A percentile compares a stretch with the other conserved stretches of the same genome.
These are phyloP conservation scores for Laguncularia racemosa DNA, from an alignment of 345 rosid species.

Conservation along the genomic window DNA sequence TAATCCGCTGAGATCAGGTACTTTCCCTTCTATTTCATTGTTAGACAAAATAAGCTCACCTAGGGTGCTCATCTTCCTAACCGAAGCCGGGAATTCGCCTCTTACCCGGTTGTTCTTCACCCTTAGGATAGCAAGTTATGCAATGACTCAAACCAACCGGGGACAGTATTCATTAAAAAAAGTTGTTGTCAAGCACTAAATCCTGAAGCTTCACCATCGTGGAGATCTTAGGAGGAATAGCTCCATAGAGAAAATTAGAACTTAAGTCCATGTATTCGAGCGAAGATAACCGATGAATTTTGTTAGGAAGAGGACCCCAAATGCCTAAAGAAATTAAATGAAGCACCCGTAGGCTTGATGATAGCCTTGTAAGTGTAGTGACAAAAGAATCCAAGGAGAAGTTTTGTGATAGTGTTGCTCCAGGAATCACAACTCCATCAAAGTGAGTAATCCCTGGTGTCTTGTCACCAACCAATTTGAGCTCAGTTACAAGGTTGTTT, in stretches of 20 bases:
- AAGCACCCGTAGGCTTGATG: slow-evolving; percentile 40
- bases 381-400: slow-evolving; percentile 71
- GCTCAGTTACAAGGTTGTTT: slow-evolving; percentile 42
- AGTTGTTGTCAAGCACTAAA: slow-evolving; percentile 43
- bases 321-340: slow-evolving; percentile 56
- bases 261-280: slow-evolving; percentile 67
- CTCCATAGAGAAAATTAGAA: slow-evolving; percentile 54
- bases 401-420: slow-evolving; percentile 40
- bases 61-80: slow-evolving; percentile 15
- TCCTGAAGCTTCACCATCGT: slow-evolving; percentile 55
- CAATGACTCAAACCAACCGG: slow-evolving; percentile 44
- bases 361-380: slow-evolving; percentile 51
- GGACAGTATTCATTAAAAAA: slow-evolving; percentile 54
- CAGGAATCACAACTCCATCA: slow-evolving; percentile 36
- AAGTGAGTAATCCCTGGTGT: slow-evolving; percentile 24
- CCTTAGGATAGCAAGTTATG: slow-evolving; percentile 40
- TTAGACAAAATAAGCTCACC: slow-evolving; percentile 23
- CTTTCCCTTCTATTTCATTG: slow-evolving; percentile 35
- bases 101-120: slow-evolving; percentile 38
- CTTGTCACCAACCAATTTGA: slow-evolving; percentile 47
- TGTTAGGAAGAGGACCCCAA: slow-evolving; percentile 75
- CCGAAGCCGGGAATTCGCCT: slow-evolving; percentile 36
- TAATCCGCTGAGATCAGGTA: slow-evolving; percentile 30
- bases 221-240: slow-evolving; percentile 59
- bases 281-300: slow-evolving; percentile 51